These are phyloP conservation scores for Debaryomyces udenii DNA, from an alignment of 1,139 yeast species.

Conservation along the genomic window DNA sequence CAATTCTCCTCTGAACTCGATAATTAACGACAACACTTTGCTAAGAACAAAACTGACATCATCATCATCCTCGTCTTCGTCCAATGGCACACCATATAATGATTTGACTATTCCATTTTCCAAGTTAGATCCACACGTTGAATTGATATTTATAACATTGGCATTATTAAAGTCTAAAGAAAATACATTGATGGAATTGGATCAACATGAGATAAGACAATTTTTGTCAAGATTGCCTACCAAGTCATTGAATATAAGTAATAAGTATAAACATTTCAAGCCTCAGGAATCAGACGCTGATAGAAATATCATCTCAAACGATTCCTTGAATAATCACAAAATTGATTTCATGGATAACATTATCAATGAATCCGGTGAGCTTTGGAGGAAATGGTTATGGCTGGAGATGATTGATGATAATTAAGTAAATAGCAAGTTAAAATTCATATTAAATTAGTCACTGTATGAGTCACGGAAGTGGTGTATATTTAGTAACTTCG, in stretches of 20 bases:
- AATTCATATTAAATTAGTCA: too few relatives aligned
- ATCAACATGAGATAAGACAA: conserved; percentile 86
- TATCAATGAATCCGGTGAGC: conserved; percentile 78
- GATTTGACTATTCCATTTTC: conserved; percentile 58
- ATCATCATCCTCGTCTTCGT: conserved; percentile 19
- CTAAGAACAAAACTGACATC: conserved; percentile 17
- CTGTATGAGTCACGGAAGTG: neutral
- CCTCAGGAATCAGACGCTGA: conserved; percentile 23
- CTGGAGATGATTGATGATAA: conserved; percentile 61
- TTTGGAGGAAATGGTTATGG: conserved; percentile 89
- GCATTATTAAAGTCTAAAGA: conserved; percentile 83
- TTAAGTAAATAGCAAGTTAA: conserved; percentile 8
- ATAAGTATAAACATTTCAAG: conserved; percentile 39
- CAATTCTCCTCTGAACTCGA: conserved; percentile 10
- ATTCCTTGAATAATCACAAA: conserved; percentile 34
- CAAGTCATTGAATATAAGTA: conserved; percentile 38
- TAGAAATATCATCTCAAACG: conserved; percentile 36
- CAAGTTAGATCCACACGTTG: conserved; percentile 73
- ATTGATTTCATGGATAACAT: conserved; percentile 70
- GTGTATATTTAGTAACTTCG: neutral
- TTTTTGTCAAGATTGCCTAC: conserved; percentile 62
- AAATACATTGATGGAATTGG: conserved; percentile 77
- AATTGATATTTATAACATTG: conserved; percentile 72
- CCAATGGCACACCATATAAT: conserved; percentile 4
- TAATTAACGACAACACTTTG: conserved; percentile 2